These are phyloP conservation scores for Fraxinus nigra DNA, from an alignment of 305 asterid species.

Conservation along the genomic window DNA sequence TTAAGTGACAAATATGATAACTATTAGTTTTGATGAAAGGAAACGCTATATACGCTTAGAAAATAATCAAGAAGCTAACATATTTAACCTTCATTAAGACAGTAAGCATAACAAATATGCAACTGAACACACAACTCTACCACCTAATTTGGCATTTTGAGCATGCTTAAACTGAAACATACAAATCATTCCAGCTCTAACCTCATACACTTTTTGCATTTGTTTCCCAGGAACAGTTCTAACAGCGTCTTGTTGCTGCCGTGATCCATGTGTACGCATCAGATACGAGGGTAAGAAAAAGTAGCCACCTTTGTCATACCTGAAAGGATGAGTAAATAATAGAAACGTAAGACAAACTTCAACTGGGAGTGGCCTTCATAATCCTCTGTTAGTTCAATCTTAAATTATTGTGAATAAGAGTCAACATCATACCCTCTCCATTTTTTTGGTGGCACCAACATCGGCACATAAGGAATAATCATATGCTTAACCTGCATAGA, in stretches of 20 bases:
- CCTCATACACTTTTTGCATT: conserved; percentile 89
- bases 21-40: neutral
- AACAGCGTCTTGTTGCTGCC: conserved; percentile 70
- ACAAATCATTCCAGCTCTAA: conserved; percentile 30
- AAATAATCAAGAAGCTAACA: conserved; percentile 14
- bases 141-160: conserved; percentile 1
- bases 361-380: conserved; percentile 11
- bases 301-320: conserved; percentile 93
- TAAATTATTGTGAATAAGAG: conserved; percentile 2
- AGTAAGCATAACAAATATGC: neutral
- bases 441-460: conserved; percentile 92
- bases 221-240: conserved; percentile 59
- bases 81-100: neutral
- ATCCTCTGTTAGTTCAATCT: conserved; percentile 5
- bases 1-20: conserved; percentile 8
- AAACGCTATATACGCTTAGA: neutral
- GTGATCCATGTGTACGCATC: conserved; percentile 94
- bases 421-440: conserved; percentile 74
- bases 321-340: conserved; percentile 33
- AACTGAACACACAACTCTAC: conserved; percentile 4
- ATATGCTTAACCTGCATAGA: conserved; percentile 69
- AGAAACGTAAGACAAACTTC: conserved; percentile 9
- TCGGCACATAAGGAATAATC: conserved; percentile 83
- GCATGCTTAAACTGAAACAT: conserved; percentile 6
- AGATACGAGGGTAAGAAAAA: conserved; percentile 84